These are phyloP conservation scores for Moelleriella libera DNA, from an alignment of 2,329 filamentous ascomycete genomes.

Conservation along the genomic window DNA sequence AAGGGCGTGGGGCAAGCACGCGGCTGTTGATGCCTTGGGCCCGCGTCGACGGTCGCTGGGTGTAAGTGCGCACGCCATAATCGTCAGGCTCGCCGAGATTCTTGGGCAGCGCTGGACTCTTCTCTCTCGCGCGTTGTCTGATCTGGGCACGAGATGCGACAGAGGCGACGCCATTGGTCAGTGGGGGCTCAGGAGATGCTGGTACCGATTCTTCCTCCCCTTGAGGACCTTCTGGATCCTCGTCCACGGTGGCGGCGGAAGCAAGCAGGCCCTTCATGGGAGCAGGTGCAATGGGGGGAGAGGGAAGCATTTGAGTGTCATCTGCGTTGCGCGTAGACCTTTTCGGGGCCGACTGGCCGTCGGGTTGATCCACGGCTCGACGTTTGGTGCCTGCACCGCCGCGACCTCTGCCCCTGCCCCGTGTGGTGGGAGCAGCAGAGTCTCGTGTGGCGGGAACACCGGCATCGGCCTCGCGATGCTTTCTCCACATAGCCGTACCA, in stretches of 20 bases:
- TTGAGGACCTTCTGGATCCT: slow-evolving; percentile 17
- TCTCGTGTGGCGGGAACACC: slow-evolving; percentile 16
- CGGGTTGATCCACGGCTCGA: slow-evolving; percentile 33
- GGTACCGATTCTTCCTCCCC: slow-evolving; percentile 21
- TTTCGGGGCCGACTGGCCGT: slow-evolving; percentile 35
- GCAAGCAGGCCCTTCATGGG: slow-evolving; percentile 24
- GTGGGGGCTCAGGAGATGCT: slow-evolving; percentile 19
- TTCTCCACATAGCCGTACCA: slow-evolving; percentile 27
- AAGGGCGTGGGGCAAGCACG: slow-evolving; percentile 31
- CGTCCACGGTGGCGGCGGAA: slow-evolving; percentile 21
- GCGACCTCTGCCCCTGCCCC: slow-evolving; percentile 17
- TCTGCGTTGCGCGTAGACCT: slow-evolving; percentile 22
- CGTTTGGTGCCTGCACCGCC: slow-evolving; percentile 28
- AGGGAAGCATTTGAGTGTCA: slow-evolving; percentile 12
- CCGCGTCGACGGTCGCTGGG: slow-evolving; percentile 21
- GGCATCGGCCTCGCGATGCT: slow-evolving; percentile 21
- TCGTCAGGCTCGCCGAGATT: slow-evolving; percentile 33
- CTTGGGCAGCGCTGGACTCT: slow-evolving; percentile 23
- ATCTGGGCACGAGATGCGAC: slow-evolving; percentile 11
- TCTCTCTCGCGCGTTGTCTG: slow-evolving; percentile 18
- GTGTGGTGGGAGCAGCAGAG: slow-evolving; percentile 12
- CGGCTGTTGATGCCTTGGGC: slow-evolving; percentile 36
- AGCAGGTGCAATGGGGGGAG: slow-evolving; percentile 12
- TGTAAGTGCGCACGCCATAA: slow-evolving; percentile 32
- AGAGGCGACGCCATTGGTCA: slow-evolving; percentile 12